These are phyloP conservation scores for Porphyrellus cyaneotinctus DNA, from an alignment of 768 basidiomycete species.

Conservation along the genomic window DNA sequence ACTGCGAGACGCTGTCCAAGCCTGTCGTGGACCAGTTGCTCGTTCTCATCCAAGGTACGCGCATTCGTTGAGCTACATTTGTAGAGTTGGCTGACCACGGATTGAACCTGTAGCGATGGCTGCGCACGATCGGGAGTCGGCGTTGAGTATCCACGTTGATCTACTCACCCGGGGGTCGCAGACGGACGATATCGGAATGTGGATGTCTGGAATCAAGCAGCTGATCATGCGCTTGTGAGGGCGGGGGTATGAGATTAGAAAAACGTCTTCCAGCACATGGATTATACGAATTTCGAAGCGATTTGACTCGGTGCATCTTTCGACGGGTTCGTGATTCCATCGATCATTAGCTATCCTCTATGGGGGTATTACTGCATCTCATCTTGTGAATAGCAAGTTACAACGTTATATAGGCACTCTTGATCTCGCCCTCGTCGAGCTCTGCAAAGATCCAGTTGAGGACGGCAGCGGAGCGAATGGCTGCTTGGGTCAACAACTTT, in stretches of 20 bases:
- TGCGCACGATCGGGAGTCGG: constrained; percentile 68
- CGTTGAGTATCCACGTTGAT: constrained; percentile 81
- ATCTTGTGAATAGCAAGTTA: background rate
- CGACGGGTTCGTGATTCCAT: no score
- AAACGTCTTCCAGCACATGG: background rate
- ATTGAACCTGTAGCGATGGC: constrained; percentile 67
- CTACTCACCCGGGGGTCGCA: constrained; percentile 75
- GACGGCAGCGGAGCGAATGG: constrained; percentile 77
- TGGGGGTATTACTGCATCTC: background rate
- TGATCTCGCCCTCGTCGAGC: background rate
- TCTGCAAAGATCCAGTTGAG: constrained; percentile 68
- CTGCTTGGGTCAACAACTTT: constrained; percentile 76
- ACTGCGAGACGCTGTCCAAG: constrained; percentile 77
- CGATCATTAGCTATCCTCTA: background rate
- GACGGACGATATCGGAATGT: constrained; percentile 78
- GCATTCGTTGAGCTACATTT: constrained; percentile 18
- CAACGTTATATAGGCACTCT: background rate
- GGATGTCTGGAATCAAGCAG: constrained; percentile 91
- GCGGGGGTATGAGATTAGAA: background rate
- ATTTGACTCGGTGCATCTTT: background rate
- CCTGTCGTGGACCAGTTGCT: constrained; percentile 67
- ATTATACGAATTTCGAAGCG: background rate
- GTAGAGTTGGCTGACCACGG: background rate
- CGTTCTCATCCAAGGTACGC: constrained; percentile 66
- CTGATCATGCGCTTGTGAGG: constrained; percentile 65